A percentile compares a stretch with the other conserved stretches of the same genome.
These are phyloP conservation scores for Trichophyton schoenleinii DNA, from an alignment of 2,329 filamentous ascomycete species.

Conservation along the genomic window DNA sequence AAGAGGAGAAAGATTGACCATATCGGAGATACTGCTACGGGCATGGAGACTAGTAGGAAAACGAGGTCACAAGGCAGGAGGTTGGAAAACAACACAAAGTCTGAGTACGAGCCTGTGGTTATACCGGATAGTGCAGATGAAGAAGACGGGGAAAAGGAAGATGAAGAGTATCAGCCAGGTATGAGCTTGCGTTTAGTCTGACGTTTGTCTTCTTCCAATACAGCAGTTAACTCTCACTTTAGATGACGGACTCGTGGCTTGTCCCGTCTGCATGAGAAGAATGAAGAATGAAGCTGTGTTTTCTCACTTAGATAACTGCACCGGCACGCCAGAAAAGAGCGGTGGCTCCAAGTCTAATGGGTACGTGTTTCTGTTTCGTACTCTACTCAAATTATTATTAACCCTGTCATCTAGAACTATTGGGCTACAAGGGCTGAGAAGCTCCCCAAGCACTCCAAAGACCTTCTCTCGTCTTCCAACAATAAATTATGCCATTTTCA, in stretches of 20 bases:
- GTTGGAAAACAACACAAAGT: neutral
- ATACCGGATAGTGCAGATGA: slow-evolving; percentile 31
- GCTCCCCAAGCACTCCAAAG: slow-evolving; percentile 13
- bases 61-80: slow-evolving; percentile 26
- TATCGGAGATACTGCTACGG: slow-evolving; percentile 5
- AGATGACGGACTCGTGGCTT: slow-evolving; percentile 67
- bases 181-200: slow-evolving; percentile 7
- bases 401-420: neutral
- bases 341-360: slow-evolving; percentile 9
- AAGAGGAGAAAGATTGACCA: slow-evolving; percentile 28
- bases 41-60: slow-evolving; percentile 22
- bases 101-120: slow-evolving; percentile 17
- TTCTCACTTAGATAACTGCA: slow-evolving; percentile 63
- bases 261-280: slow-evolving; percentile 64
- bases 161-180: slow-evolving; percentile 26
- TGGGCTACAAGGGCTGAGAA: neutral
- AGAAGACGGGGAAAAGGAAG: neutral
- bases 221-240: slow-evolving; percentile 6
- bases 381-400: neutral
- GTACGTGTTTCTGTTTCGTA: neutral
- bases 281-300: slow-evolving; percentile 75
- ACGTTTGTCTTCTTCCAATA: neutral
- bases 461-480: slow-evolving; percentile 58
- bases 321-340: slow-evolving; percentile 16
- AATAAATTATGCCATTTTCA: slow-evolving; percentile 78